Evolutionary conservation across 129 eudicot species (phyloP).

Genomic region (Oenanthe sinensis): DNA sequence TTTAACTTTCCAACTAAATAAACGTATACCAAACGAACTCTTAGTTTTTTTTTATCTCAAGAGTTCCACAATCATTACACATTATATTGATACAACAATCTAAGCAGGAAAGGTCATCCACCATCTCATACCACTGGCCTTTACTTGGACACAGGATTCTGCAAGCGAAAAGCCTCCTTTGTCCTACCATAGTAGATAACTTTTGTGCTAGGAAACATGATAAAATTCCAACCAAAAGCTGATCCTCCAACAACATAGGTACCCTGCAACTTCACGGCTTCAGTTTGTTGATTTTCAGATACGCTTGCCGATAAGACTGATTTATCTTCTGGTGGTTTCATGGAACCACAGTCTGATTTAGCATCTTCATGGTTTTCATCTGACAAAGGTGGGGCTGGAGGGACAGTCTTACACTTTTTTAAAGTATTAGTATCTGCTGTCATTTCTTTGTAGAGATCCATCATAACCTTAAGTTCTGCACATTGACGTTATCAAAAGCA

Average conservation of each 20-base stretch:
- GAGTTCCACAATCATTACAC: neutral
- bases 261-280: slow-evolving; percentile 29
- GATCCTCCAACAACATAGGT: slow-evolving; percentile 90
- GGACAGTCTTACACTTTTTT: slow-evolving; percentile 26
- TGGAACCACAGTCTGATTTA: slow-evolving; percentile 15
- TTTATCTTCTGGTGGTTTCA: slow-evolving; percentile 36
- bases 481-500: neutral
- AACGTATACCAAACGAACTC: no score
- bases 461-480: slow-evolving; percentile 61
- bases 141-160: slow-evolving; percentile 20
- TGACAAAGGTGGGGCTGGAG: slow-evolving; percentile 12
- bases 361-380: slow-evolving; percentile 22
- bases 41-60: neutral
- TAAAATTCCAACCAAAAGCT: slow-evolving; percentile 95
- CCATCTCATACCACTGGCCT: neutral
- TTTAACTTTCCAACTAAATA: no score
- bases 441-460: slow-evolving; percentile 63
- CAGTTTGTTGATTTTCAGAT: slow-evolving; percentile 18
- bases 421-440: slow-evolving; percentile 23
- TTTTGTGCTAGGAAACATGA: slow-evolving; percentile 37
- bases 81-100: neutral
- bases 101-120: neutral
- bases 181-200: slow-evolving; percentile 68
- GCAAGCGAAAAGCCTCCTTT: slow-evolving; percentile 62
- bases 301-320: slow-evolving; percentile 18